phyloP scores from a whole-genome alignment of 164 flowering plant genomes.

The Euptelea pleiosperma region DNA sequence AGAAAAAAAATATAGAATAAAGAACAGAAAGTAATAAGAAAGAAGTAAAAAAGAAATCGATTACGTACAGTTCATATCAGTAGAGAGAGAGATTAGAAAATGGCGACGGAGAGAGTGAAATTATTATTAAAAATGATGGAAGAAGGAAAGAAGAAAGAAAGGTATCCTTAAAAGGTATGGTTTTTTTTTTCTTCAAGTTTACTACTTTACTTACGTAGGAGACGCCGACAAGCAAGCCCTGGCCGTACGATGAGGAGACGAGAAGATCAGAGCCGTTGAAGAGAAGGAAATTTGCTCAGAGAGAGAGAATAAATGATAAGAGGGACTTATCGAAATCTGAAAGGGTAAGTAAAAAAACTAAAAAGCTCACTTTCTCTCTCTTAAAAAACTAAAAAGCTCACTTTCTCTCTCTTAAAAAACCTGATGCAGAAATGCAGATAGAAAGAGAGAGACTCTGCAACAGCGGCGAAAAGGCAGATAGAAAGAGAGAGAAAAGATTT shows the following conservation, averaged over 20 bases:
- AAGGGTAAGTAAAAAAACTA: background rate
- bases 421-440: background rate
- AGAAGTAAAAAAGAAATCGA: background rate
- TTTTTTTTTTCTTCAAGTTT: background rate
- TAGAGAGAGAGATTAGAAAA: background rate
- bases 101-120: constrained; percentile 1
- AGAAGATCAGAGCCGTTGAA: constrained; percentile 34
- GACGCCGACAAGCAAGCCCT: constrained; percentile 22
- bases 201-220: constrained; percentile 26
- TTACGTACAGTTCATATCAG: background rate
- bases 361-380: too few species aligned
- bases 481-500: constrained; percentile 2
- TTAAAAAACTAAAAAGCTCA: too few species aligned
- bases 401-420: too few species aligned
- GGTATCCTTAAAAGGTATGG: background rate
- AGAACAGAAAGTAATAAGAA: background rate
- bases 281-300: background rate
- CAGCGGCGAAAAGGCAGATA: constrained; percentile 25
- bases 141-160: background rate
- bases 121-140: background rate
- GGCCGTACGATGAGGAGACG: constrained; percentile 24
- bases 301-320: constrained; percentile 4
- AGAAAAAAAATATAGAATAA: background rate
- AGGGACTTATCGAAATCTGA: constrained; percentile 17
- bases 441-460: constrained; percentile 11